Evolutionary conservation across 139 green algal genomes (phyloP).

Genomic region (Volvox reticuliferus): DNA sequence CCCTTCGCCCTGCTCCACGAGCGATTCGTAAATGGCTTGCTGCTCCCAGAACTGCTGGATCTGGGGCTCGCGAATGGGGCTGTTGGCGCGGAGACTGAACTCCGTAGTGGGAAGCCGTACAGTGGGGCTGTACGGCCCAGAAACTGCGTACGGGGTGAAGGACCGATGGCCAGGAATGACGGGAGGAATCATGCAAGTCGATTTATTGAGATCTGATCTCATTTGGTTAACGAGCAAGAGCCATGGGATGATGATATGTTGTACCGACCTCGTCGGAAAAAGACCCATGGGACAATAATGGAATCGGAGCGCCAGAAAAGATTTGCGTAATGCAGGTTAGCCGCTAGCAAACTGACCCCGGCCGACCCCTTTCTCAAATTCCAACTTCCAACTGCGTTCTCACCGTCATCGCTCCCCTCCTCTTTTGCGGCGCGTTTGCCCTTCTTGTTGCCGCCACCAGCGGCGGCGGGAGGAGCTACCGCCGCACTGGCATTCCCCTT

Average conservation of each 20-base stretch:
- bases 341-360: too few species aligned
- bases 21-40: conserved; percentile 79
- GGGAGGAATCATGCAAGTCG: too few species aligned
- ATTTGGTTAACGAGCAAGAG: too few species aligned
- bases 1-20: conserved; percentile 69
- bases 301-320: too few species aligned
- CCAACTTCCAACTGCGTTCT: too few species aligned
- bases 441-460: conserved; percentile 20
- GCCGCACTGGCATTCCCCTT: neutral
- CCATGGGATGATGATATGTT: too few species aligned
- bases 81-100: conserved; percentile 97
- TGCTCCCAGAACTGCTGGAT: conserved; percentile 95
- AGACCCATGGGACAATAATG: too few species aligned
- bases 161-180: too few species aligned
- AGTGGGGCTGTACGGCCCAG: conserved; percentile 84
- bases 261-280: too few species aligned
- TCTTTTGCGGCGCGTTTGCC: conserved; percentile 34
- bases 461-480: neutral
- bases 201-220: too few species aligned
- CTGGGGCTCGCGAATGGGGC: conserved; percentile 90
- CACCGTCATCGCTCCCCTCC: conserved; percentile 23
- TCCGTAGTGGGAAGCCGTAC: conserved; percentile 92
- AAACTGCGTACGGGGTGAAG: neutral
- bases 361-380: too few species aligned
- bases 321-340: too few species aligned